Evolutionary conservation across 495 filamentous ascomycete genomes (phyloP), one percentile per base, ranked within the genome.

Genomic region (Lentithecium fluviatile): DNA sequence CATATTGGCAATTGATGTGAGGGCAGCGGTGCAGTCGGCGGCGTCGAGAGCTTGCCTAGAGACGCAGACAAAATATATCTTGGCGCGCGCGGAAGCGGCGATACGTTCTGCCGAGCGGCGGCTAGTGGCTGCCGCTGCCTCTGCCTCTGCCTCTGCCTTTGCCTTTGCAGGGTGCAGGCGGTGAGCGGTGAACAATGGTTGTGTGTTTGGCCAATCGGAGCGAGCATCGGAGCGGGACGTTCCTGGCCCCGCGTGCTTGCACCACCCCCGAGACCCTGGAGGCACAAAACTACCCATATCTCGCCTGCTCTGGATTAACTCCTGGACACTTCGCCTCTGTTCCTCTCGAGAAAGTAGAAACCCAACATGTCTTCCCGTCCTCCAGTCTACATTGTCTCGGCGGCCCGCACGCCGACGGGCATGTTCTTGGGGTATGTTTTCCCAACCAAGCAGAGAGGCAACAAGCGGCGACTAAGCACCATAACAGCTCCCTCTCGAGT

Each of bases 381-480:
- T 65, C 80, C 90, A 24, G 94, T 98, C 52, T 98, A 97, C 78
- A 97, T 98, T 73, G 91, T 97, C 66, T 92, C 93, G 45, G 85
- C 86, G 64, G 88, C 86, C 65, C 85, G 94, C 72, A 97, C 94
- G 43, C 94, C 94, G 42, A 81, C 96, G 65, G 94, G 94, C 68
- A 88, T 87, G 52, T 98, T 98, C 75, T 82, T 93, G 61, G 94
- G 94, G 91, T 95, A 74, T 75, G 81, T 76, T 51, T 26, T 59
- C 60, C 51, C 19, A 24, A 20, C 10, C 40, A 13, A 20, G 17
- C 25, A 34, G 53, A 19, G 52, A 46, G 53, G 15, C 19, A 59
- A 54, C 58, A 26, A 34, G 67, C 49, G 55, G 11, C 5, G 20
- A 57, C 36, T 66, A 45, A 70, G 19, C 32, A 58, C 53, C 38